Conservation (phyloP, 306 rosid species). For the Mimosa pudica region DNA sequence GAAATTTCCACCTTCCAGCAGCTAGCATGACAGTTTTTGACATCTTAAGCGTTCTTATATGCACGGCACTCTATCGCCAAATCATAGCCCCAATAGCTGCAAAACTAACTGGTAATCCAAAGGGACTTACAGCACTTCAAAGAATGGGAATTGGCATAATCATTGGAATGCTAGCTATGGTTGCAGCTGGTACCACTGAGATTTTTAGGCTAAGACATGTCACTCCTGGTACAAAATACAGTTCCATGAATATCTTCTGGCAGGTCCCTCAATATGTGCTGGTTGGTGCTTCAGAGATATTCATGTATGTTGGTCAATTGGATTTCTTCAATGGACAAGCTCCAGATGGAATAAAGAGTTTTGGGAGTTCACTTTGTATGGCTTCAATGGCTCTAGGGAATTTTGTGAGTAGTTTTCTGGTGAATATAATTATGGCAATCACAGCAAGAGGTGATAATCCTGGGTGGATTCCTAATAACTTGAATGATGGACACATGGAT, state of each 20-base stretch:
- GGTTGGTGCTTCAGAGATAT: conserved; percentile 69
- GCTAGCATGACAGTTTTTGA: conserved; percentile 75
- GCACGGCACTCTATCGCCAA: conserved; percentile 53
- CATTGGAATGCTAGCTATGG: conserved; percentile 62
- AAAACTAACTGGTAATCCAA: conserved; percentile 49
- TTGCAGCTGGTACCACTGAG: conserved; percentile 62
- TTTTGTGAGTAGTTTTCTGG: conserved; percentile 60
- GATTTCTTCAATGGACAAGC: conserved; percentile 69
- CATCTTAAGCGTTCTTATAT: conserved; percentile 54
- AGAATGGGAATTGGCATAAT: conserved; percentile 71
- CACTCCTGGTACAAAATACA: conserved; percentile 39
- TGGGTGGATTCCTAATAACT: conserved; percentile 64
- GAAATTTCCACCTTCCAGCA: conserved; percentile 56
- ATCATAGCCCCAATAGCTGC: conserved; percentile 53
- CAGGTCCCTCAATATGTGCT: conserved; percentile 65
- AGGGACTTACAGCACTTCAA: conserved; percentile 59
- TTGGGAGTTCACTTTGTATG: conserved; percentile 73
- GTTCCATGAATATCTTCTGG: conserved; percentile 58
- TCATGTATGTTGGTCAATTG: conserved; percentile 63
- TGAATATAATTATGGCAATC: conserved; percentile 49
- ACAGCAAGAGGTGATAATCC: conserved; percentile 44
- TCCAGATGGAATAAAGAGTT: conserved; percentile 64
- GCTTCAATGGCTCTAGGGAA: conserved; percentile 74
- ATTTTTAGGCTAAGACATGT: conserved; percentile 48
- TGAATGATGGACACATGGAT: conserved; percentile 62